These are phyloP conservation scores for Chaetomium tenue DNA, from an alignment of 495 filamentous ascomycete genomes.

Conservation along the genomic window DNA sequence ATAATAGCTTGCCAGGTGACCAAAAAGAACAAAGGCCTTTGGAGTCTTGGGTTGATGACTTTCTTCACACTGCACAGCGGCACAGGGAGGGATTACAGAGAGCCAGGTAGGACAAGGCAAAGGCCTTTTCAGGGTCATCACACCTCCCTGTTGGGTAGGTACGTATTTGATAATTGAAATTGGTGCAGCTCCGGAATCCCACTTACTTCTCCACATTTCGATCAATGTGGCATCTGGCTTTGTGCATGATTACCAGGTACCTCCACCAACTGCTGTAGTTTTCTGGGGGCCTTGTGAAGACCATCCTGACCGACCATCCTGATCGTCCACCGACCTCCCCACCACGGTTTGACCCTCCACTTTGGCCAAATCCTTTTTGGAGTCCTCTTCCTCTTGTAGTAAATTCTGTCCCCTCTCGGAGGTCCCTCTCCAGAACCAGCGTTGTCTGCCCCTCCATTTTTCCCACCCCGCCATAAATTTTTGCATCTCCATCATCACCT, in stretches of 20 bases:
- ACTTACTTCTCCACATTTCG: background rate
- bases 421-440: background rate
- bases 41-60: background rate
- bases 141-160: background rate
- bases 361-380: background rate
- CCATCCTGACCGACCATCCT: background rate
- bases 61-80: too few species aligned
- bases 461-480: slow-evolving; percentile 15
- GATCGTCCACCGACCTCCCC: slow-evolving; percentile 3
- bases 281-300: background rate
- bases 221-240: background rate
- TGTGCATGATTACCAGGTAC: slow-evolving; percentile 2
- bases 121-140: background rate
- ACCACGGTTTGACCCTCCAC: slow-evolving; percentile 2
- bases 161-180: slow-evolving; percentile 3
- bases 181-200: background rate
- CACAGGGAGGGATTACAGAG: background rate
- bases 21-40: background rate
- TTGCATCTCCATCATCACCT: slow-evolving; percentile 6
- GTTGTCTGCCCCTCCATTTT: slow-evolving; percentile 1
- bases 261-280: background rate
- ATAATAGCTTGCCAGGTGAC: background rate
- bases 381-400: background rate
- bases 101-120: background rate
- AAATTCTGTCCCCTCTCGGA: background rate